Base-by-base conservation (phyloP, 176 grass and related monocot genomes). In the Bonia amplexicaulis region DNA sequence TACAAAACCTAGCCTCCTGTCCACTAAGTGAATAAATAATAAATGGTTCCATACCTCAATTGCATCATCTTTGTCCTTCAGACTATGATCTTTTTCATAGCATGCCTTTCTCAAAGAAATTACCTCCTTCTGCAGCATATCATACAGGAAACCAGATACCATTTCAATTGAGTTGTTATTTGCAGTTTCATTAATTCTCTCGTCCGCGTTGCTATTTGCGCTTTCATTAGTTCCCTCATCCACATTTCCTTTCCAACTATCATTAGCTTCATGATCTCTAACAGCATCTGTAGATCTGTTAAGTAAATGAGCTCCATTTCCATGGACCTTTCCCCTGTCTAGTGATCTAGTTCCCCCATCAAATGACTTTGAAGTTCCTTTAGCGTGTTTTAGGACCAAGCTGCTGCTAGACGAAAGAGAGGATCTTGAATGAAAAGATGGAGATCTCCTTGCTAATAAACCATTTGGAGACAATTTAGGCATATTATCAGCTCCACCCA, bases 311-410 rank as follows among this genome's bases (percentile, higher is more conserved):
- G 74, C 39, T 88, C 88, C 91, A 85, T 94, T 96, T 42, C 82
- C 88, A 87, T 82, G 76, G 54, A 87, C 69, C 67, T 96, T 98
- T 31, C 90, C 78, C 82, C 97, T 87, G 76, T 99, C 97, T 65
- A 94, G 80, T 59, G 90, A 96, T 80, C 93, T 94, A 63, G 97
- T 92, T 66, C 97, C 97, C 51, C 97, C 97, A 91, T 96, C 97
- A 92, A 99, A 99, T 67, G 97, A 99, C 85, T 94, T 99, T 19
- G 97, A 99, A 68, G 93, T 95, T 67, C 97, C 97, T 86, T 99
- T 99, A 59, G 93, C 93, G 33, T 96, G 91, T 69, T 99, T 99
- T 61, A 99, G 87, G 46, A 96, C 92, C 73, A 91, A 89, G 69
- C 91, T 96, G 76, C 87, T 92, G 82, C 92, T 90, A 63, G 92